A percentile compares a stretch with the other conserved stretches of the same genome.
phyloP scores from a whole-genome alignment of 805 yeast genomes.

The Lachancea lanzarotensis region DNA sequence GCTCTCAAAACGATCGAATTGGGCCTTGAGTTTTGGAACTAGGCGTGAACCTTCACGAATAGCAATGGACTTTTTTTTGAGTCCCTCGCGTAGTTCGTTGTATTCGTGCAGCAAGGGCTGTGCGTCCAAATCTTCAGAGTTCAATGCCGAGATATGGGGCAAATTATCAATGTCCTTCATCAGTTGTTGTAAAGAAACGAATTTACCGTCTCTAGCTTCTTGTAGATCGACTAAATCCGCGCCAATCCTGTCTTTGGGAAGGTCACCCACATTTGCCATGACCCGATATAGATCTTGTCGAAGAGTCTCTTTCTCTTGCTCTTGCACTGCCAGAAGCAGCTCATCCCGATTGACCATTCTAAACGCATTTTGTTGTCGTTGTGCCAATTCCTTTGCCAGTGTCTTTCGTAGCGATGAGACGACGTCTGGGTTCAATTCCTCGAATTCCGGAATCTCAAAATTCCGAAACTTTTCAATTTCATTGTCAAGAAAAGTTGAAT shows the following conservation, averaged over 20 bases:
- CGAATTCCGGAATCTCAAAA: background rate
- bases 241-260: conserved; percentile 23
- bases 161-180: conserved; percentile 19
- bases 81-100: conserved; percentile 16
- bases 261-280: conserved; percentile 21
- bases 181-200: conserved; percentile 16
- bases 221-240: conserved; percentile 12
- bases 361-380: conserved; percentile 2
- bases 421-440: background rate
- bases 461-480: background rate
- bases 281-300: conserved; percentile 15
- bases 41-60: background rate
- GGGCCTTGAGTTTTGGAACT: background rate
- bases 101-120: conserved; percentile 22
- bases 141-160: conserved; percentile 19
- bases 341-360: conserved; percentile 14
- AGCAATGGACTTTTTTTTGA: conserved; percentile 7
- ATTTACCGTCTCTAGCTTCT: conserved; percentile 4
- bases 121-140: conserved; percentile 10
- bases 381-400: background rate
- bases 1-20: background rate
- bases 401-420: background rate
- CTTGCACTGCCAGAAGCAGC: conserved; percentile 14
- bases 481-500: background rate
- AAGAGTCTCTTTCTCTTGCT: conserved; percentile 16